phyloP scores from a whole-genome alignment of 176 grass and related monocot species.

The Oryza meyeriana region DNA sequence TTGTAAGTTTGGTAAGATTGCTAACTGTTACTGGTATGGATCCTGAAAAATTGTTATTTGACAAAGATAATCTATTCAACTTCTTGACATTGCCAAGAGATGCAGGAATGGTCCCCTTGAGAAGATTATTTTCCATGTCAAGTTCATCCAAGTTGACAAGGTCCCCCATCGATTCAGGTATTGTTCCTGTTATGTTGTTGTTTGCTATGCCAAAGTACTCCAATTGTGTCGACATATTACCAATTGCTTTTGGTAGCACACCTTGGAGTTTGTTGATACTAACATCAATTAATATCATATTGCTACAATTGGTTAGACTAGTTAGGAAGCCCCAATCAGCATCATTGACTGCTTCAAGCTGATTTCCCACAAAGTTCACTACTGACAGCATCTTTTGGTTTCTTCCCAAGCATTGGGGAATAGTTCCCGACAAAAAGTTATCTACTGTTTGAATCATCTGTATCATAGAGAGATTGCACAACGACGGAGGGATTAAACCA shows the following conservation, averaged over 20 bases:
- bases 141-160: not conserved
- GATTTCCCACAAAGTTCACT: not conserved
- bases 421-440: not conserved
- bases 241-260: slow-evolving; percentile 1
- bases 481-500: not conserved
- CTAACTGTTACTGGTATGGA: slow-evolving; percentile 11
- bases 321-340: not conserved
- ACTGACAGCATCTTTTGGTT: not conserved
- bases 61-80: not conserved
- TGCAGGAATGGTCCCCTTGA: not conserved
- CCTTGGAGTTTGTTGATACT: not conserved
- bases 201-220: not conserved
- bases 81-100: slow-evolving; percentile 12
- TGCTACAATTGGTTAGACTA: not conserved
- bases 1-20: slow-evolving; percentile 19
- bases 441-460: not conserved
- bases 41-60: slow-evolving; percentile 13
- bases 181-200: slow-evolving; percentile 24
- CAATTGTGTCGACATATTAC: slow-evolving; percentile 15
- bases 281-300: not conserved
- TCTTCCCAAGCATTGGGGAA: not conserved
- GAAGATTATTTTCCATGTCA: not conserved
- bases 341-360: not conserved
- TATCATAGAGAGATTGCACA: not conserved
- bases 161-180: slow-evolving; percentile 22